phyloP scores from a whole-genome alignment of 306 rosid genomes.

The Boehmeria nivea region DNA sequence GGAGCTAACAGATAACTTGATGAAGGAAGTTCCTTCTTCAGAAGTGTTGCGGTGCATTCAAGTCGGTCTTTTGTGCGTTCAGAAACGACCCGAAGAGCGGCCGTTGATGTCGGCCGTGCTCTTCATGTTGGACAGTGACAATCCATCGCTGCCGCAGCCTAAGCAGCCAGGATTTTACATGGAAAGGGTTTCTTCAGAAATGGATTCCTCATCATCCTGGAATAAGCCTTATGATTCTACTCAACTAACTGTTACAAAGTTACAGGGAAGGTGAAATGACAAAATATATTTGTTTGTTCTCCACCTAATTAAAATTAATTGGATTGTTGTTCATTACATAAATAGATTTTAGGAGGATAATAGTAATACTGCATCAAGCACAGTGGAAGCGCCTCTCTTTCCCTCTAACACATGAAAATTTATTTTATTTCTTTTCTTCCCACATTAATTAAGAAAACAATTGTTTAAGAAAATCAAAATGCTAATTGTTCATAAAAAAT shows the following conservation, averaged over 20 bases:
- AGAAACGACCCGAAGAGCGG: slow-evolving; percentile 35
- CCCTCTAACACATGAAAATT: no score
- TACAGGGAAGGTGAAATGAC: slow-evolving; percentile 22
- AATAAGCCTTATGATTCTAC: neutral
- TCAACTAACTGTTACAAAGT: slow-evolving; percentile 21
- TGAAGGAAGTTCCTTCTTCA: slow-evolving; percentile 23
- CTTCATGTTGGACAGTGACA: slow-evolving; percentile 52
- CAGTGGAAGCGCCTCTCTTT: no score
- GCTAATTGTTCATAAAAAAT: no score
- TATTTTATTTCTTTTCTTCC: no score
- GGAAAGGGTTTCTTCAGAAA: slow-evolving; percentile 12
- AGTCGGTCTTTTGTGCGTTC: slow-evolving; percentile 16
- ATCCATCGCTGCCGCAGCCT: slow-evolving; percentile 6
- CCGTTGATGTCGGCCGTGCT: slow-evolving; percentile 22
- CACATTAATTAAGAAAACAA: no score
- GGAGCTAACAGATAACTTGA: slow-evolving; percentile 40
- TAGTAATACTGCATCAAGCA: no score
- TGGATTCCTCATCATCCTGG: slow-evolving; percentile 1
- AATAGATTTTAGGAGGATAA: neutral
- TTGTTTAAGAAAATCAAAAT: no score
- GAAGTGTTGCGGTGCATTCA: slow-evolving; percentile 45
- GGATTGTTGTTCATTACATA: neutral
- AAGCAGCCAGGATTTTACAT: slow-evolving; percentile 25
- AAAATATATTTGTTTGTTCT: no score
- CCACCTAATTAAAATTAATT: neutral